Conservation (phyloP, 1,139 yeast genomes). For the Protomyces macrosporus region DNA sequence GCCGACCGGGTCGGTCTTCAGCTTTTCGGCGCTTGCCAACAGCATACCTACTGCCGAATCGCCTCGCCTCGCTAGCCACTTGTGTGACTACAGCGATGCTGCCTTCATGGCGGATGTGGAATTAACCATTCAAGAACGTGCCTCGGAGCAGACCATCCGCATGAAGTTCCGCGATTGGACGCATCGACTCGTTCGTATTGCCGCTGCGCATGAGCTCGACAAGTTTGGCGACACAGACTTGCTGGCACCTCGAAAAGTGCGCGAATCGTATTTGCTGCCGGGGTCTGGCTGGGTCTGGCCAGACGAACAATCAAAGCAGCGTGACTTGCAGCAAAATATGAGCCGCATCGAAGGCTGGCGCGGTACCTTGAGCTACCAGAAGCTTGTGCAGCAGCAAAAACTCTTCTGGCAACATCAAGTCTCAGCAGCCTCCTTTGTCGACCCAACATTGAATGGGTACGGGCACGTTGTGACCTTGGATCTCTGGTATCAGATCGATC, state of each 20-base stretch:
- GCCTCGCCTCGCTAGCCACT: conserved; percentile 25
- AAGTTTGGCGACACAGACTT: conserved; percentile 37
- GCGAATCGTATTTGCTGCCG: conserved; percentile 33
- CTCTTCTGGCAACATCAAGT: background rate
- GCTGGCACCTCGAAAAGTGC: conserved; percentile 34
- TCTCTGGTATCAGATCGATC: conserved; percentile 38
- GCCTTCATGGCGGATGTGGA: conserved; percentile 38
- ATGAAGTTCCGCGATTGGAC: conserved; percentile 38
- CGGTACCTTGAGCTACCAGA: conserved; percentile 35
- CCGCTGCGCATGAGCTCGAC: conserved; percentile 37
- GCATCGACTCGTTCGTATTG: conserved; percentile 38
- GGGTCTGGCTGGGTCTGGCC: conserved; percentile 40
- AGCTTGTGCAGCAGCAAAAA: background rate
- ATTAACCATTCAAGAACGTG: conserved; percentile 38
- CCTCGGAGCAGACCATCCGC: conserved; percentile 39
- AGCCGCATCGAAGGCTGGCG: conserved; percentile 40
- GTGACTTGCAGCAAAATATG: conserved; percentile 36
- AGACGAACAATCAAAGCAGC: conserved; percentile 34
- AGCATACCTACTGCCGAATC: conserved; percentile 9
- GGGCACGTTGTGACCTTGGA: conserved; percentile 33
- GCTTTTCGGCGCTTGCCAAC: conserved; percentile 6
- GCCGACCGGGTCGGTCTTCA: conserved; percentile 22
- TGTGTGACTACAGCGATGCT: conserved; percentile 32
- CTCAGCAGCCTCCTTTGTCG: background rate
- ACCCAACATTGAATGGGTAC: conserved; percentile 34